Conservation (phyloP, 202 grass and related monocot genomes). For the Eragrostis tef region DNA sequence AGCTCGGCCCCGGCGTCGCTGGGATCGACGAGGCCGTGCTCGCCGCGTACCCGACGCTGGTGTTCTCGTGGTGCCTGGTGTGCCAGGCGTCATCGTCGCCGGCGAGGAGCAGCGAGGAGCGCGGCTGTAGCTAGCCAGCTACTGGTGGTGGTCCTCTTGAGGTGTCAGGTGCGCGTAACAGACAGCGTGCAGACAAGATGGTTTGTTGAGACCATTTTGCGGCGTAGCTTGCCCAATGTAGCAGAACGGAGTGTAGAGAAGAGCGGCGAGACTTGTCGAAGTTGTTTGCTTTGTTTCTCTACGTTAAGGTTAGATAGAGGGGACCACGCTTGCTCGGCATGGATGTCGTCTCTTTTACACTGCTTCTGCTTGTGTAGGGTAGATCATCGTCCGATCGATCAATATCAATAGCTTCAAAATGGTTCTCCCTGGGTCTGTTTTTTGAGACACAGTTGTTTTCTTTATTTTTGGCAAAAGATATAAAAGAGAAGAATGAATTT, state of each 20-base stretch:
- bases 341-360: background rate
- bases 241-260: background rate
- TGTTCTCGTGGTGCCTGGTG: constrained; percentile 52
- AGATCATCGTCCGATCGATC: background rate
- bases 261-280: background rate
- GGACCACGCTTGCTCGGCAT: background rate
- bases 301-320: background rate
- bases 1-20: constrained; percentile 32
- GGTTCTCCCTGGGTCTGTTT: background rate
- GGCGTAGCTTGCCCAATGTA: background rate
- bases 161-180: background rate
- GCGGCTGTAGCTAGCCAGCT: background rate
- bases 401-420: background rate
- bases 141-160: background rate
- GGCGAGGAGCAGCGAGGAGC: background rate
- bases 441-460: background rate
- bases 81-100: constrained; percentile 51
- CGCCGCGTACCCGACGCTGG: constrained; percentile 51
- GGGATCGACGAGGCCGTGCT: constrained; percentile 56
- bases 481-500: background rate
- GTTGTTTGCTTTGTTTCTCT: background rate
- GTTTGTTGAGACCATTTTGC: background rate
- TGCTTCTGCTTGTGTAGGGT: background rate
- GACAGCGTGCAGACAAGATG: background rate
- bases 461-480: background rate